Base-by-base conservation (phyloP, 805 yeast species). In the Tanozyma kutaoensis region DNA sequence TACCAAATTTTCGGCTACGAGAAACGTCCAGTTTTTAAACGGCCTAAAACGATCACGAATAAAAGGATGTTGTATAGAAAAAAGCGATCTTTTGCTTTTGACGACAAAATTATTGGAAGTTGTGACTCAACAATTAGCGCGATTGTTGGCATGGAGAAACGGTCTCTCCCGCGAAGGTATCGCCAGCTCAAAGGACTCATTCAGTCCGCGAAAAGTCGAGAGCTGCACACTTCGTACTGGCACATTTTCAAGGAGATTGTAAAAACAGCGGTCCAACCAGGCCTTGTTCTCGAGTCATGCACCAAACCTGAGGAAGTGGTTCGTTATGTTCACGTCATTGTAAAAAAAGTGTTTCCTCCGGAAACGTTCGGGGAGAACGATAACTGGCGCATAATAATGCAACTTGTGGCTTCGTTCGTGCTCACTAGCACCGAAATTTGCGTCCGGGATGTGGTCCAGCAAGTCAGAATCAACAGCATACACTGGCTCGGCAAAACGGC, bases 311-410 rank as follows among this genome's bases (percentile, higher is more conserved):
- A 35, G 8, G 23, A 33, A 0, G 71, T 77, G 0, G 36, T 62
- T 0, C 49, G 43, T 23, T 69, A 72, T 36, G 39, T 67, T 2
- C 34, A 63, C 2, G 40, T 54, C 0, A 28, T 73, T 1, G 28
- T 70, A 4, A 66, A 62, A 9, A 61, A 57, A 27, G 35, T 76
- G 0, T 50, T 77, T 14, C 80, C 85, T 0, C 14, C 37, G 1
- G 60, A 55, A 5, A 30, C 63, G 1, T 67, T 72, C 50, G 93
- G 93, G 0, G 45, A 67, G 3, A 38, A 40, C 10, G 80, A 80
- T 40, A 66, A 66, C 40, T 30, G 58, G 0, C 27, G 40, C 1
- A 39, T 77, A 0, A 40, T 57, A 23, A 32, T 37, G 4, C 44
- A 45, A 8, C 38, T 77, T 0, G 47, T 65, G 0, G 15, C 27